Evolutionary conservation across 192 early-diverging fungal species (phyloP).

Genomic region (Cetraspora pellucida): DNA sequence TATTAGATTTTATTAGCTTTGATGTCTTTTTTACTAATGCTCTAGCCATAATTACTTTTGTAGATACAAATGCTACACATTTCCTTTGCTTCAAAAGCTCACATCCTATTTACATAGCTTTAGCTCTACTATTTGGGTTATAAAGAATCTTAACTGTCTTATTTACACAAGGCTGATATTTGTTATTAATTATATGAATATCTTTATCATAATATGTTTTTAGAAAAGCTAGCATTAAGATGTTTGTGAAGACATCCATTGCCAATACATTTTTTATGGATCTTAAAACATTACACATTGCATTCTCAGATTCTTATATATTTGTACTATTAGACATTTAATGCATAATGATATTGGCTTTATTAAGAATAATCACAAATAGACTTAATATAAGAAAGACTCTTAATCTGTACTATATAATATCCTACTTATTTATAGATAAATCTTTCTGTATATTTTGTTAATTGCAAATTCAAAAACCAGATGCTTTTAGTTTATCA

Average conservation of each 20-base stretch:
- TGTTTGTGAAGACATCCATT: constrained; percentile 23
- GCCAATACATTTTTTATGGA: not conserved
- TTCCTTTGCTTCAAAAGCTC: constrained; percentile 20
- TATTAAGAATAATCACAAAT: constrained; percentile 14
- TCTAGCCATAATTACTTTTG: constrained; percentile 11
- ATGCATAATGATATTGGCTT: constrained; percentile 21
- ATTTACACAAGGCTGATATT: constrained; percentile 18
- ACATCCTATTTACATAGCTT: constrained; percentile 23
- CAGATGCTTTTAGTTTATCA: too few relatives aligned
- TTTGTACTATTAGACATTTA: constrained; percentile 21
- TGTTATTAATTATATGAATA: constrained; percentile 4
- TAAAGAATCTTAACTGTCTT: constrained; percentile 20
- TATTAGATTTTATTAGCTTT: constrained; percentile 3
- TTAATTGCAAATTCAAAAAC: not conserved
- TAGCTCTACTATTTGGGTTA: constrained; percentile 27
- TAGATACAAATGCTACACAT: constrained; percentile 20
- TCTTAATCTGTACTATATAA: constrained; percentile 29
- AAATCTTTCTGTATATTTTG: constrained; percentile 7
- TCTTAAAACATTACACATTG: constrained; percentile 23
- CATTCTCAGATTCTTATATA: constrained; percentile 22
- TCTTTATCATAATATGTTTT: constrained; percentile 20
- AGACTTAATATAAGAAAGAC: not conserved
- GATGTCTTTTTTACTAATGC: constrained; percentile 20
- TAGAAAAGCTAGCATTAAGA: constrained; percentile 5
- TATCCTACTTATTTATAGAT: constrained; percentile 23